phyloP scores from a whole-genome alignment of 306 rosid genomes.

The Begonia peltatifolia region DNA sequence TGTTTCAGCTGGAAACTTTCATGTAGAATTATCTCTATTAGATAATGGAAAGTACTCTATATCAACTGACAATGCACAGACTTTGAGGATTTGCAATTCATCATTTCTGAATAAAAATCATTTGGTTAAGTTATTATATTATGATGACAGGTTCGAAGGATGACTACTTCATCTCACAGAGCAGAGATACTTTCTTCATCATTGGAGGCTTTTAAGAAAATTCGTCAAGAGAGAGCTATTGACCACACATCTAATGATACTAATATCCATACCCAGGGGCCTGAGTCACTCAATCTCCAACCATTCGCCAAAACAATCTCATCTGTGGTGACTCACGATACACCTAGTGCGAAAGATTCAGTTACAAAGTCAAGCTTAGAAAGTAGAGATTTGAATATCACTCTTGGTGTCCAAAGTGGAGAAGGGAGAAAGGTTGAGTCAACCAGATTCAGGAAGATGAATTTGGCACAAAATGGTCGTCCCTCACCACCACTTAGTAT shows the following conservation, averaged over 20 bases:
- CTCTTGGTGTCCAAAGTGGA: conserved; percentile 19
- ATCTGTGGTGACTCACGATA: conserved; percentile 18
- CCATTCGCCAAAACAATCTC: conserved; percentile 21
- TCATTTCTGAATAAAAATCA: no score
- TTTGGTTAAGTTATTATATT: conserved; percentile 9
- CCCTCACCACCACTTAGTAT: conserved; percentile 22
- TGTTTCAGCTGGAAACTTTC: no score
- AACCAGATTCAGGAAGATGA: conserved; percentile 22
- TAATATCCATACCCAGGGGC: conserved; percentile 21
- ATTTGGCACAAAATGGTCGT: conserved; percentile 25
- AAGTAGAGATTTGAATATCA: conserved; percentile 27
- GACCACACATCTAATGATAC: conserved; percentile 28
- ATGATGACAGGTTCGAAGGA: conserved; percentile 77
- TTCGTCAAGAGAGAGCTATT: conserved; percentile 74
- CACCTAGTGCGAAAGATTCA: conserved; percentile 19
- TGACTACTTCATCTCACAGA: conserved; percentile 91
- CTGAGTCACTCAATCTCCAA: conserved; percentile 29
- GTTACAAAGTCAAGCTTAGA: conserved; percentile 26
- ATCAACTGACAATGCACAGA: no score
- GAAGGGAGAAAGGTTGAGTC: conserved; percentile 27
- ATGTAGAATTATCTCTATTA: no score
- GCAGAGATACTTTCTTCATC: conserved; percentile 97
- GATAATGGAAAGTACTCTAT: no score
- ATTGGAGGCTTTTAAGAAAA: conserved; percentile 90
- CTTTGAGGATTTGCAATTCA: no score